Base-by-base conservation (phyloP, 2,329 filamentous ascomycete species). In the Xylariaceae sp. region DNA sequence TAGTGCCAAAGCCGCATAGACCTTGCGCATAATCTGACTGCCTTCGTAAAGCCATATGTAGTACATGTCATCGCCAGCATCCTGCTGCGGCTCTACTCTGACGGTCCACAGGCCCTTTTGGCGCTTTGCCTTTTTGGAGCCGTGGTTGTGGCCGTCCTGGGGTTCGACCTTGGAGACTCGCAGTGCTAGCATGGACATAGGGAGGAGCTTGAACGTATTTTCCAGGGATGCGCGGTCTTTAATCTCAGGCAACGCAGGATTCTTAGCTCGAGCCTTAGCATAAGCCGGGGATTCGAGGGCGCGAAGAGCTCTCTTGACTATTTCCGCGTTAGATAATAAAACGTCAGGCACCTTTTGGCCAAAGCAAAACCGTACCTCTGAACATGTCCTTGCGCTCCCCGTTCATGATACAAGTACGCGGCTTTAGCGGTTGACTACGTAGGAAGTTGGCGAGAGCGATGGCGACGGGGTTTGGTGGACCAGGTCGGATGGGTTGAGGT, bases 381-480 rank as follows among this genome's bases (percentile, higher is more conserved):
- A 99, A 97, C 89, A 99, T 95, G 62, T 99, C 92, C 75, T 96
- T 97, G 66, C 94, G 84, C 79, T 96, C 92, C 65, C 94, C 94
- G 62, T 96, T 92, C 61, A 97, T 81, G 60, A 99, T 95, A 70
- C 89, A 92, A 16, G 92, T 96, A 59, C 94, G 81, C 16, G 83
- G 80, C 80, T 99, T 99, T 61, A 99, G 75, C 55, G 94, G 83
- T 74, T 96, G 92, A 54, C 80, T 72, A 63, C 85, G 85, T 55
- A 99, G 76, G 74, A 95, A 99, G 67, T 89, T 87, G 62, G 94
- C 95, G 51, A 99, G 81, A 8, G 92, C 91, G 43, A 97, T 74
- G 18, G 91, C 92, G 66, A 91, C 85, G 37, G 92, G 92, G 64
- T 95, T 94, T 5, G 92, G 89, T 21, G 92, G 89, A 1, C 88